A percentile compares a stretch with the other conserved stretches of the same genome.
phyloP scores from a whole-genome alignment of 768 basidiomycete species.

The Asterophora lycoperdoides region DNA sequence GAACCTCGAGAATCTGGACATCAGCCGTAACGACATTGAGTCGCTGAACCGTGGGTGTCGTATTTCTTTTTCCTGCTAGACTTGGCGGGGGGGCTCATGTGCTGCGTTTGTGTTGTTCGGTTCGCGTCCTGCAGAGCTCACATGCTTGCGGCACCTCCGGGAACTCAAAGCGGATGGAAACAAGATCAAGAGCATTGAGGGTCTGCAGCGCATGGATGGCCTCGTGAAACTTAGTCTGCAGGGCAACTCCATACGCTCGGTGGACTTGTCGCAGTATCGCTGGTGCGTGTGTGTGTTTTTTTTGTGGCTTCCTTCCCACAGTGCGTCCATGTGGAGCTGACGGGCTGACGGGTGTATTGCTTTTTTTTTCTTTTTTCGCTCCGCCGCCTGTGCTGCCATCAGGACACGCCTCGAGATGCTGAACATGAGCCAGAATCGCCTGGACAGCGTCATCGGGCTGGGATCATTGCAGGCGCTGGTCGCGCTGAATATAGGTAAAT shows the following conservation, averaged over 20 bases:
- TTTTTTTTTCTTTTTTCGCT: no score
- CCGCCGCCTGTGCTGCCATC: no score
- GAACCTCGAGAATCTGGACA: constrained; percentile 85
- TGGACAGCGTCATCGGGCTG: constrained; percentile 57
- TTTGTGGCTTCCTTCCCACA: constrained; percentile 9
- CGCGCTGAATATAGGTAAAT: constrained; percentile 75
- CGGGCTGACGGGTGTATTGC: constrained; percentile 7
- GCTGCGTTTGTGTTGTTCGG: no score
- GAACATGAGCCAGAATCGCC: constrained; percentile 72
- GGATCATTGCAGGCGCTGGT: constrained; percentile 58
- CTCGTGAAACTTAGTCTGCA: constrained; percentile 82
- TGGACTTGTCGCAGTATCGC: constrained; percentile 58
- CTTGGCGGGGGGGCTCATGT: constrained; percentile 1
- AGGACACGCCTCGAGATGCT: constrained; percentile 74
- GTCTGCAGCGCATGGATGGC: constrained; percentile 73
- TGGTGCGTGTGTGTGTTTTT: constrained; percentile 65
- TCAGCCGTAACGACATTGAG: constrained; percentile 87
- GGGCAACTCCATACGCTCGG: constrained; percentile 59
- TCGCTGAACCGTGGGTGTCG: constrained; percentile 72
- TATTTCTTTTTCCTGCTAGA: constrained; percentile 9
- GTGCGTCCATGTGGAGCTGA: constrained; percentile 13
- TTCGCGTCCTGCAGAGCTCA: constrained; percentile 83
- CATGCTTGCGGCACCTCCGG: constrained; percentile 77
- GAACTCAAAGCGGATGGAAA: constrained; percentile 92
- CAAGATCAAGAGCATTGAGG: constrained; percentile 65